Conservation (phyloP, 768 basidiomycete species). For the Leccinum barrowsii region DNA sequence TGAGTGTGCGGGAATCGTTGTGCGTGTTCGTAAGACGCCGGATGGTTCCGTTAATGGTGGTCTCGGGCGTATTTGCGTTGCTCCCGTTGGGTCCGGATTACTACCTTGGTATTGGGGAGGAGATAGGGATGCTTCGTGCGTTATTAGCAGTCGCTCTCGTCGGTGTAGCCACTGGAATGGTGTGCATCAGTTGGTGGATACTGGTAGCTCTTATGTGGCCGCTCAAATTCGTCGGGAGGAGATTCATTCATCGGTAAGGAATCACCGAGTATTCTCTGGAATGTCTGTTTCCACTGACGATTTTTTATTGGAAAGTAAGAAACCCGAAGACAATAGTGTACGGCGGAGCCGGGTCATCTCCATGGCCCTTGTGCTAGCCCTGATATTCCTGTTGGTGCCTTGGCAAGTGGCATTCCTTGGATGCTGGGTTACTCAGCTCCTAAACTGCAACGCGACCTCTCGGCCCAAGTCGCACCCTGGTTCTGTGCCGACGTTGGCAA, state of each 20-base stretch:
- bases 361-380: slow-evolving; percentile 53
- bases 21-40: slow-evolving; percentile 36
- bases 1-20: slow-evolving; percentile 50
- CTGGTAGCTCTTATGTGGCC: slow-evolving; percentile 48
- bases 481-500: slow-evolving; percentile 24
- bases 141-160: slow-evolving; percentile 55
- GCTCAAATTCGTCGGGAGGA: slow-evolving; percentile 21
- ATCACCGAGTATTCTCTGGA: background rate
- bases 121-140: slow-evolving; percentile 36
- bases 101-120: slow-evolving; percentile 60
- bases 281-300: background rate
- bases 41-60: slow-evolving; percentile 41
- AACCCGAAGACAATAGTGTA: slow-evolving; percentile 35
- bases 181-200: slow-evolving; percentile 56
- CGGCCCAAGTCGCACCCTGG: slow-evolving; percentile 17
- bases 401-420: slow-evolving; percentile 91
- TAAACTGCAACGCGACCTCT: slow-evolving; percentile 48
- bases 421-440: slow-evolving; percentile 75
- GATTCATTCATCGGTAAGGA: slow-evolving; percentile 16
- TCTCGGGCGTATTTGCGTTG: slow-evolving; percentile 45
- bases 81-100: slow-evolving; percentile 54
- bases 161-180: slow-evolving; percentile 61
- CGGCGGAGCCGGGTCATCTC: slow-evolving; percentile 52
- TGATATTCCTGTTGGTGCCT: slow-evolving; percentile 78
- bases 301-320: slow-evolving; percentile 5